These are phyloP conservation scores for Neurospora sp. DNA, from an alignment of 495 filamentous ascomycete genomes.

Conservation along the genomic window DNA sequence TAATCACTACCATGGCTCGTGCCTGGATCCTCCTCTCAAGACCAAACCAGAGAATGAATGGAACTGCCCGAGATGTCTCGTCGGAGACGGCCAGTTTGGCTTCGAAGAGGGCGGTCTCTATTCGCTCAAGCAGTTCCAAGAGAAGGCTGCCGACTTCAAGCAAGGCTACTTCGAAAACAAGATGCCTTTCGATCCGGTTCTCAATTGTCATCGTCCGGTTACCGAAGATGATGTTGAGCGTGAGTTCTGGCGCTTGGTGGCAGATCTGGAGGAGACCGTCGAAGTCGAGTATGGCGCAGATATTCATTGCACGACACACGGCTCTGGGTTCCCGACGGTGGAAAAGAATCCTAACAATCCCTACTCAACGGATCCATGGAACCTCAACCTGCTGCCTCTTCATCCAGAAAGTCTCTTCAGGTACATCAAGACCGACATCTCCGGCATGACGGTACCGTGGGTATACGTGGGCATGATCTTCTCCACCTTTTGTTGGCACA, in stretches of 20 bases:
- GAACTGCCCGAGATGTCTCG: constrained; percentile 93
- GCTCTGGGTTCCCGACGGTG: constrained; percentile 92
- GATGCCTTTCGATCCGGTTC: constrained; percentile 79
- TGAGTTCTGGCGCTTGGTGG: constrained; percentile 94
- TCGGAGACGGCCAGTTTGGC: constrained; percentile 93
- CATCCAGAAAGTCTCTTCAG: constrained; percentile 88
- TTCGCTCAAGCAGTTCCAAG: constrained; percentile 91
- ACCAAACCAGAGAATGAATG: constrained; percentile 76
- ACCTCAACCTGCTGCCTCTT: constrained; percentile 86
- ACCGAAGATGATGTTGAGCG: constrained; percentile 94
- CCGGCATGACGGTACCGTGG: constrained; percentile 99
- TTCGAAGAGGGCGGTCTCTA: constrained; percentile 97
- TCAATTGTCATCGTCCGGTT: constrained; percentile 67
- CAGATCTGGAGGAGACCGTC: constrained; percentile 86
- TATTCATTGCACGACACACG: constrained; percentile 96
- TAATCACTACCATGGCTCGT: constrained; percentile 75
- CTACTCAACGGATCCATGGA: constrained; percentile 88
- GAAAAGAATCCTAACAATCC: constrained; percentile 81
- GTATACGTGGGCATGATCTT: constrained; percentile 99
- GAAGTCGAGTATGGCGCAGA: constrained; percentile 98
- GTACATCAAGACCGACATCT: constrained; percentile 96
- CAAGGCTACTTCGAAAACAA: constrained; percentile 84
- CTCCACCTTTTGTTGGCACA: constrained; percentile 99
- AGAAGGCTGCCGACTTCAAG: constrained; percentile 91
- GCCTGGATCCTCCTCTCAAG: constrained; percentile 80